A percentile compares a stretch with the other conserved stretches of the same genome.
Evolutionary conservation across 2,329 filamentous ascomycete genomes (phyloP).

Genomic region (Thelonectria rubi): DNA sequence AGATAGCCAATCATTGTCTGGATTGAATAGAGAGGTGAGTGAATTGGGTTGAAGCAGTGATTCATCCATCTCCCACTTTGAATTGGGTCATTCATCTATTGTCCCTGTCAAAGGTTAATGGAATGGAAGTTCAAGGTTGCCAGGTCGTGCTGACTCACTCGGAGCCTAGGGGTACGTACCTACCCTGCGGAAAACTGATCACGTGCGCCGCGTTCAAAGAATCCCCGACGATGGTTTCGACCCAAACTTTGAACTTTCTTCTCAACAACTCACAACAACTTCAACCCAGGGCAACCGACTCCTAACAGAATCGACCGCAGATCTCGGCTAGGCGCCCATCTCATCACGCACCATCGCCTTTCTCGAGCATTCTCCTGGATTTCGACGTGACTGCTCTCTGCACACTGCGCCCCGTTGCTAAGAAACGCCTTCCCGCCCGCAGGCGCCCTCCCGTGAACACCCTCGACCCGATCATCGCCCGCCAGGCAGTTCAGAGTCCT

Average conservation of each 20-base stretch:
- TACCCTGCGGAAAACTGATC: slow-evolving; percentile 21
- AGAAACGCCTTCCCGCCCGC: slow-evolving; percentile 11
- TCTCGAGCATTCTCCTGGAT: not conserved
- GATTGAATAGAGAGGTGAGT: not conserved
- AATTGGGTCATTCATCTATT: not conserved
- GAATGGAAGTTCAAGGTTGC: no score
- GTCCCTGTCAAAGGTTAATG: no score
- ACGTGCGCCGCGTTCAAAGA: slow-evolving; percentile 23
- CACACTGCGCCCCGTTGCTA: slow-evolving; percentile 4
- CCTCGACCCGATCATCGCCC: slow-evolving; percentile 17
- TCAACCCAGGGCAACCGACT: not conserved
- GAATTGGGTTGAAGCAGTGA: not conserved
- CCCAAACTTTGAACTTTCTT: slow-evolving; percentile 9
- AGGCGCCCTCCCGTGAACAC: slow-evolving; percentile 17
- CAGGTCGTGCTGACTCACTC: no score
- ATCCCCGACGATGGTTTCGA: slow-evolving; percentile 21
- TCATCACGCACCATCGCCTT: not conserved
- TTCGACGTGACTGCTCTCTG: slow-evolving; percentile 15
- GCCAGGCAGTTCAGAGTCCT: slow-evolving; percentile 18
- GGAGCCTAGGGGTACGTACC: slow-evolving; percentile 12
- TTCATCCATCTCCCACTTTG: not conserved
- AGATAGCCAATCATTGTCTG: not conserved
- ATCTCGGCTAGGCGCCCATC: slow-evolving; percentile 3
- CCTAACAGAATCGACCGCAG: slow-evolving; percentile 12
- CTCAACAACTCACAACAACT: slow-evolving; percentile 9